Evolutionary conservation across 2,329 filamentous ascomycete genomes (phyloP).

Genomic region (Lanzia echinophila): DNA sequence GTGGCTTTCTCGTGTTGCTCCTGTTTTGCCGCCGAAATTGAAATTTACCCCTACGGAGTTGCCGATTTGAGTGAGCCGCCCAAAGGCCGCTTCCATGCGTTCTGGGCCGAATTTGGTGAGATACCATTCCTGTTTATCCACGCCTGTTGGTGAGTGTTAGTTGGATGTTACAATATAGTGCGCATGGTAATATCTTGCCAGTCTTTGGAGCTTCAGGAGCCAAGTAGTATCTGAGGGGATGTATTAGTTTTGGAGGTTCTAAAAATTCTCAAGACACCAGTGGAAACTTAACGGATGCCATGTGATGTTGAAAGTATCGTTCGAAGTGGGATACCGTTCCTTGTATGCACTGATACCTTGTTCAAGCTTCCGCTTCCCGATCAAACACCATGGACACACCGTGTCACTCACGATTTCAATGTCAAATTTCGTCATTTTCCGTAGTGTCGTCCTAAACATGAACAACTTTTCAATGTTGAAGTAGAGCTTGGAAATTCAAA

Average conservation of each 20-base stretch:
- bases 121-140: slow-evolving; percentile 52
- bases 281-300: slow-evolving; percentile 82
- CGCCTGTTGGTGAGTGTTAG: slow-evolving; percentile 24
- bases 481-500: neutral
- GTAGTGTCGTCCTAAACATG: slow-evolving; percentile 20
- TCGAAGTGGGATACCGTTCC: slow-evolving; percentile 50
- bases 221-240: slow-evolving; percentile 50
- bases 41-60: slow-evolving; percentile 65
- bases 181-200: slow-evolving; percentile 34
- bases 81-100: slow-evolving; percentile 49
- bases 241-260: no score
- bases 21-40: slow-evolving; percentile 61
- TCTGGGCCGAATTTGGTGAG: slow-evolving; percentile 57
- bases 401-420: slow-evolving; percentile 77
- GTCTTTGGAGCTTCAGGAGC: slow-evolving; percentile 55
- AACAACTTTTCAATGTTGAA: slow-evolving; percentile 4
- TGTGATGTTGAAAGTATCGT: slow-evolving; percentile 64
- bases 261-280: no score
- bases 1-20: slow-evolving; percentile 75
- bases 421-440: slow-evolving; percentile 64
- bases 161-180: neutral
- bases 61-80: slow-evolving; percentile 52
- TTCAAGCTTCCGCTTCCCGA: slow-evolving; percentile 66
- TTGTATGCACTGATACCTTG: slow-evolving; percentile 63
- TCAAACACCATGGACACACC: slow-evolving; percentile 35